Percentiles rank a stretch among this genome's conserved stretches.
These are phyloP conservation scores for Trichosporon coremiiforme DNA, from an alignment of 1,284 basidiomycete genomes.

Conservation along the genomic window DNA sequence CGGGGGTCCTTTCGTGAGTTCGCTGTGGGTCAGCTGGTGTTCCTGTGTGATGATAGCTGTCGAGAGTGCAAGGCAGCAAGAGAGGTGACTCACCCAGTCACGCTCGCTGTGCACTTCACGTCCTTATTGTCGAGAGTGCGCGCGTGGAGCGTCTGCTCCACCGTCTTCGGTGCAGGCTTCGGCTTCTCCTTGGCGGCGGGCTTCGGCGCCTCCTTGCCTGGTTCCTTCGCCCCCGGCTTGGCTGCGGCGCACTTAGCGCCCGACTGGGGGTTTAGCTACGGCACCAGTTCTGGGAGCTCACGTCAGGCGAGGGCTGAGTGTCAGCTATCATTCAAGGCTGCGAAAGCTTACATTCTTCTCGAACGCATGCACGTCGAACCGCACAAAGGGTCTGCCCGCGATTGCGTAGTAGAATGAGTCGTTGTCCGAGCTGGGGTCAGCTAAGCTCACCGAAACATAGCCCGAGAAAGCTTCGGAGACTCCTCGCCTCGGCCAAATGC, in stretches of 20 bases:
- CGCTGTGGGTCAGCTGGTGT: slow-evolving; percentile 35
- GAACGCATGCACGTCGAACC: slow-evolving; percentile 43
- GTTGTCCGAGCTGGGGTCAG: slow-evolving; percentile 43
- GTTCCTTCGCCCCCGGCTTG: too few species aligned
- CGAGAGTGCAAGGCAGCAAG: too few species aligned
- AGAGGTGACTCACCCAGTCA: slow-evolving; percentile 36
- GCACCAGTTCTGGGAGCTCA: background rate
- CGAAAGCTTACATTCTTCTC: slow-evolving; percentile 42
- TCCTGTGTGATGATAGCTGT: too few species aligned
- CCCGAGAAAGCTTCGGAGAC: too few species aligned
- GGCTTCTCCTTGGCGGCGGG: slow-evolving; percentile 9
- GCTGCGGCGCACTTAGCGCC: slow-evolving; percentile 11
- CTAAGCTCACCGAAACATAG: too few species aligned
- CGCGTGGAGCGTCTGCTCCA: slow-evolving; percentile 21
- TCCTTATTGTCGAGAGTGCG: background rate
- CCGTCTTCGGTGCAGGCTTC: slow-evolving; percentile 11
- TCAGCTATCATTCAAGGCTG: background rate
- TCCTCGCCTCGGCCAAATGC: too few species aligned
- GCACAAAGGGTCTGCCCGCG: slow-evolving; percentile 48
- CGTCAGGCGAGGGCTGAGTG: background rate
- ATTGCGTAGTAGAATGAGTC: slow-evolving; percentile 53
- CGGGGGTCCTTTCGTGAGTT: slow-evolving; percentile 43
- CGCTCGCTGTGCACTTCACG: background rate
- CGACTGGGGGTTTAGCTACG: background rate
- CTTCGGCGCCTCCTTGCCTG: too few species aligned